Evolutionary conservation across 257 asterid genomes (phyloP), one percentile per base, ranked within the genome.

Genomic region (Nicotiana knightiana): DNA sequence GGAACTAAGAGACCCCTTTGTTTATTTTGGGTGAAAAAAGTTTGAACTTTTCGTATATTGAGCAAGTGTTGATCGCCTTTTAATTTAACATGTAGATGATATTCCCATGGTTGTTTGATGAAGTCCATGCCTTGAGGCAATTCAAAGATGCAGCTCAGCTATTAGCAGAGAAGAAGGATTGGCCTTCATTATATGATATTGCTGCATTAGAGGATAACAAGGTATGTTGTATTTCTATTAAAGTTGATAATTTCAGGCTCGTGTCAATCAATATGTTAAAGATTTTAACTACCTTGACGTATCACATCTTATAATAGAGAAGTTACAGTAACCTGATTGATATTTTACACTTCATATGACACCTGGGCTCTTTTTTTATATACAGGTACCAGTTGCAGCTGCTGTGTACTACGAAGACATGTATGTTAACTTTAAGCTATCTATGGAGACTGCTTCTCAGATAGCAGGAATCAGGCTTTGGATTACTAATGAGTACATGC

Each of bases 401-500:
- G 96, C 99, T 35, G 98, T 93, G 18, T 96, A 96, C 76, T 94
- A 92, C 4, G 99, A 94, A 81, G 99, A 96, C 84, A 63, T 96
- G 93, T 96, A 94, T 55, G 98, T 96, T 3, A 96, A 93, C 92
- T 92, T 94, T 62, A 96, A 93, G 88, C 88, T 94, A 43, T 95
- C 86, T n/a, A 89, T 80, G 97, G 94, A 94, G 85, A 92, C 98
- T 0, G 95, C 97, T 57, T 84, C 96, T 32, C 88, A 90, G 81
- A 93, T 96, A 61, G 89, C 86, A 28, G 99, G 97, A 80, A 90
- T 93, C 55, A 87, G 98, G 88, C 83, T 88, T 68, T 96, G 98
- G 98, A 88, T 96, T 80, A 96, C 99, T 2, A 96, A 96, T 53
- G 98, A 96, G 81, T 96, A 91, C 77, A 94, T 94, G 98, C 99